Conservation (phyloP, 148 eudicot species). For the Silene conica region DNA sequence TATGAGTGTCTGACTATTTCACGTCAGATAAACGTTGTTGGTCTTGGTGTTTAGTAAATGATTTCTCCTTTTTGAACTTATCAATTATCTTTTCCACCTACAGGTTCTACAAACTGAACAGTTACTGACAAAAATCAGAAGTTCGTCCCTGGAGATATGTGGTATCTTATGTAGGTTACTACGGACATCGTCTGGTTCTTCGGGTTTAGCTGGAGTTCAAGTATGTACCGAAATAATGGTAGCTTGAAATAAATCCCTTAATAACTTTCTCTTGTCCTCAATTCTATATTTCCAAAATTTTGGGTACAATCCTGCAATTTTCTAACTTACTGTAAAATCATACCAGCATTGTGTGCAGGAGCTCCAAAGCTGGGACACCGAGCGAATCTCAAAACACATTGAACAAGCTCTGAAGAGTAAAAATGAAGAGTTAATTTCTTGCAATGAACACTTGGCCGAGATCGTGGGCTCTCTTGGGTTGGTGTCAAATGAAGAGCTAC, state of each 20-base stretch:
- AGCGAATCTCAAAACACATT: slow-evolving; percentile 45
- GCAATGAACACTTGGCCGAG: slow-evolving; percentile 33
- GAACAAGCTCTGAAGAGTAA: slow-evolving; percentile 47
- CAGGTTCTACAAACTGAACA: slow-evolving; percentile 77
- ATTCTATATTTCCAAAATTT: not conserved
- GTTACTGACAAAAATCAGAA: slow-evolving; percentile 53
- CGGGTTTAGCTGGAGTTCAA: slow-evolving; percentile 53
- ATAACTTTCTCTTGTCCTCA: not conserved
- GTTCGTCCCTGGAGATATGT: slow-evolving; percentile 51
- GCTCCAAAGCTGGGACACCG: slow-evolving; percentile 49
- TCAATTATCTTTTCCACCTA: slow-evolving; percentile 4
- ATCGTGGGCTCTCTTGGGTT: slow-evolving; percentile 55
- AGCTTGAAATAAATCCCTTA: slow-evolving; percentile 18
- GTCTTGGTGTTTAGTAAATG: no score
- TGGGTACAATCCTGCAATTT: not conserved
- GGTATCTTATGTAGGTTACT: slow-evolving; percentile 46
- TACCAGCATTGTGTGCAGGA: slow-evolving; percentile 73
- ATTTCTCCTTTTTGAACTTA: not conserved
- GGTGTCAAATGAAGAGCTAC: slow-evolving; percentile 51
- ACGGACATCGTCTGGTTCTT: slow-evolving; percentile 44
- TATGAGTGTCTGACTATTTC: no score
- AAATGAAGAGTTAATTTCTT: slow-evolving; percentile 36
- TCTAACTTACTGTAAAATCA: slow-evolving; percentile 25
- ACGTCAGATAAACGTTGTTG: no score
- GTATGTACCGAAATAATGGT: slow-evolving; percentile 54